Evolutionary conservation across 1,284 basidiomycete species (phyloP), one percentile per base, ranked within the genome.

Genomic region (Trametes hirsuta): DNA sequence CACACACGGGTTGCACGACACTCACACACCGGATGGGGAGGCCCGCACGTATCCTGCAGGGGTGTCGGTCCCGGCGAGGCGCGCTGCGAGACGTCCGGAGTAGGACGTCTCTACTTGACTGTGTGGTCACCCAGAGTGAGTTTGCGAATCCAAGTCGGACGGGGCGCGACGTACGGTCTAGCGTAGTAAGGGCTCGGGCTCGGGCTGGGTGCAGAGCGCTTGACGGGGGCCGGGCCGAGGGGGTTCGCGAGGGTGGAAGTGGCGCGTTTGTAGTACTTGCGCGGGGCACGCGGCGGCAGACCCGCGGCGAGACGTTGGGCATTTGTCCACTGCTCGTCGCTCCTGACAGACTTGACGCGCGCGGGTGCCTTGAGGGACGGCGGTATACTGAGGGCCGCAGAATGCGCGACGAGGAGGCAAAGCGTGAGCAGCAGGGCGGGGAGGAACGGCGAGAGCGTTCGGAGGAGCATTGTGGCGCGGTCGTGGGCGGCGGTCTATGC

Each of bases 231-330:
- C 22, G 60, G 58, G 37, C 50, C 46, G 53, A 49, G 21, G 25
- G 40, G 37, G 42, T 47, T 40, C 36, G 30, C 30, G 30, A 30
- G 30, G 11, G 63, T 61, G 48, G 58, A 53, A 37, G 64, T 60
- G 37, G 59, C 55, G 41, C 58, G 65, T 46, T 62, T 60, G 42
- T 53, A 40, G 22, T 30, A 30, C 21, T 42, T 48, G 36, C 61
- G 64, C 42, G 69, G 69, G 6, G 62, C 59, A 42, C 61, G 64
- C 24, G 63, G 67, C 30, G 69, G 64, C 47, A 70, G 58, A 6
- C 67, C 66, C 2, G 60, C 59, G 10, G 67, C 64, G 48, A 70
- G 53, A 41, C 69, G 63, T 53, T 68, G 53, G 6, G 63, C 69
- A 44, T 70, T 70, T 40, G 67, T 70, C 64, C 61, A 65, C 22